Base-by-base conservation (phyloP, 2,329 filamentous ascomycete species). In the Cytospora paraplurivora region DNA sequence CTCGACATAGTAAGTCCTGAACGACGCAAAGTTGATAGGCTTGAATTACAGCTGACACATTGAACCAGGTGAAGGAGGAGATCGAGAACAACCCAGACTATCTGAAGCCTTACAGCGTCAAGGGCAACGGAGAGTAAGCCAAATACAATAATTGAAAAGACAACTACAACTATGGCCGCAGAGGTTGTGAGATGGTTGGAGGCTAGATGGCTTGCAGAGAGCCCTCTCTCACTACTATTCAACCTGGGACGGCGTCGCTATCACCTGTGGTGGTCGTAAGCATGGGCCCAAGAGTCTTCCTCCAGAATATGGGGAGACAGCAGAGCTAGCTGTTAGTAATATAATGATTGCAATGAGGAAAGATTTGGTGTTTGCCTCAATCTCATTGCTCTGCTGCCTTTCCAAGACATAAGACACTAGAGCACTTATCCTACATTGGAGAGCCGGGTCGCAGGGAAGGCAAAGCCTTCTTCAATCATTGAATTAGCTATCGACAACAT, bases 41-140 rank as follows among this genome's bases (percentile, higher is more conserved):
- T 51, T 56, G n/a, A 17, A 2, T 65, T 2, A 35, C 21, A 12
- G 49, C 57, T 63, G n/a, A 66, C 61, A 44, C 15, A 33, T 34
- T 47, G 56, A 64, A 13, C 27, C 69, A 97, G 93, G 88, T 97
- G 72, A 96, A 96, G 77, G 95, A 99, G 76, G 95, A 98, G 76
- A 84, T 98, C 59, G 87, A 90, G 67, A 92, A 88, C 71, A 86
- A 97, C 73, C 83, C 88, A 0, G 88, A 93, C 51, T 98, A 97
- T 78, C 83, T 99, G 71, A 86, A 85, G 68, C 84, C 89, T 47
- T 95, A 91, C 75, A 86, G 83, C 69, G 82, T 87, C 61, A 80
- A 80, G 71, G 72, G 76, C 50, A 74, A 75, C 58, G 76, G 74
- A 33, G 77, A 79, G 56, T 52, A 52, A 54, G 27, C 21, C 7